These are phyloP conservation scores for Petunia axillaris DNA, from an alignment of 257 asterid species.

Conservation along the genomic window DNA sequence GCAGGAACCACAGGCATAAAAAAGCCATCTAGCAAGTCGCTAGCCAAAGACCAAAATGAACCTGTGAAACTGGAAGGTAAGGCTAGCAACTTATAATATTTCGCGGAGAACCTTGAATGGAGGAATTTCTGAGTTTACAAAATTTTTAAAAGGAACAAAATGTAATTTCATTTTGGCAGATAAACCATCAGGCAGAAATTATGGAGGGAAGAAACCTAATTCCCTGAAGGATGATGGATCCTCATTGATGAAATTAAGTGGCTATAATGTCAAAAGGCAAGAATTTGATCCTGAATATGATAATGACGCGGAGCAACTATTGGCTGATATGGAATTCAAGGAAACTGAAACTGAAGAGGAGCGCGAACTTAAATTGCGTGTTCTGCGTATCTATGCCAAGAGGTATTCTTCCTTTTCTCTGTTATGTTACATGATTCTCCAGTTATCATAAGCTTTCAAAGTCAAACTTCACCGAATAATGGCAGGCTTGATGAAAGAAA, in stretches of 20 bases:
- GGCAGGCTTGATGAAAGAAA: slow-evolving; percentile 88
- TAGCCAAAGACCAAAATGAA: slow-evolving; percentile 64
- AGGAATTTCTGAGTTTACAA: neutral
- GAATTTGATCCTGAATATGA: slow-evolving; percentile 91
- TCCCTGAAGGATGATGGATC: slow-evolving; percentile 58
- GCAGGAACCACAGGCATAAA: slow-evolving; percentile 63
- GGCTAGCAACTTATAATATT: slow-evolving; percentile 6
- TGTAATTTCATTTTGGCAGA: slow-evolving; percentile 36
- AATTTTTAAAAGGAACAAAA: neutral
- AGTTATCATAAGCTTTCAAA: neutral
- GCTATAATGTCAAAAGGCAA: slow-evolving; percentile 72
- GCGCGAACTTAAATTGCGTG: slow-evolving; percentile 67
- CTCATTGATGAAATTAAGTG: slow-evolving; percentile 67
- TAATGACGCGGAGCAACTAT: slow-evolving; percentile 82
- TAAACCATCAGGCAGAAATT: slow-evolving; percentile 58
- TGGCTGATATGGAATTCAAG: slow-evolving; percentile 95
- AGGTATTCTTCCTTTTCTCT: slow-evolving; percentile 46
- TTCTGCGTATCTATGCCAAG: slow-evolving; percentile 73
- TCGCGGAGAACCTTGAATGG: neutral
- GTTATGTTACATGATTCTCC: slow-evolving; percentile 4
- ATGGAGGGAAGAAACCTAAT: slow-evolving; percentile 62
- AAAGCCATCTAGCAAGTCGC: slow-evolving; percentile 56
- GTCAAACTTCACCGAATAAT: slow-evolving; percentile 28
- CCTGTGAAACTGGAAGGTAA: slow-evolving; percentile 64
- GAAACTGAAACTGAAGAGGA: slow-evolving; percentile 79